Evolutionary conservation across 2,329 filamentous ascomycete species (phyloP), one percentile per base, ranked within the genome.

Genomic region (Microascus cirrosus): DNA sequence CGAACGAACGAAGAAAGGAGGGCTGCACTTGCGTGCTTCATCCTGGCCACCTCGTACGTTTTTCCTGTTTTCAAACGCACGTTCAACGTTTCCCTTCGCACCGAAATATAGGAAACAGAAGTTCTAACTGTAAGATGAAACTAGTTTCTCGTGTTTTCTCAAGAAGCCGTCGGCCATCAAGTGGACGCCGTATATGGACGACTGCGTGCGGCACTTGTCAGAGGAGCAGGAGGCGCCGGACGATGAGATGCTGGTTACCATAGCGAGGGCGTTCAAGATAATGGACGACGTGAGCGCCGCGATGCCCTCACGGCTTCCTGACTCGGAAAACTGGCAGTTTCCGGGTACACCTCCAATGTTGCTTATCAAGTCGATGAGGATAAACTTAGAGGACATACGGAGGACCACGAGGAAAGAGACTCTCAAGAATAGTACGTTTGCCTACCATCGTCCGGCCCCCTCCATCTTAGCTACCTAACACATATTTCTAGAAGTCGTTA

Each of bases 111-210:
- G n/a, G n/a, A n/a, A n/a, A n/a, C n/a, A n/a, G n/a, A n/a, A n/a
- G n/a, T n/a, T n/a, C 36, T 12, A 42, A 42, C 18, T 13, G 36
- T 61, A n/a, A 6, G 20, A 36, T 39, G 45, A 36, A 28, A 22
- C 6, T 52, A 66, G 63, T 4, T 59, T 63, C 7, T 58, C 63
- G 1, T 60, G 59, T 32, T 63, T 63, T 36, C 57, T 64, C 2
- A 71, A 71, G 28, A 66, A 42, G 18, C 36, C 70, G n/a, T 76
- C 80, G 39, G 62, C 72, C 5, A 67, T 83, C 61, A 71, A 70
- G 13, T 85, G 81, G 81, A 81, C 75, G 0, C 62, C 74, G 1
- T 73, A 80, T 50, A 74, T 84, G 69, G 80, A 83, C 39, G 78
- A 81, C 42, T 78, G 73, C 54, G 68, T 83, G 2, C 63, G 70